Conservation (phyloP, 148 eudicot species). For the Cornus suecica region DNA sequence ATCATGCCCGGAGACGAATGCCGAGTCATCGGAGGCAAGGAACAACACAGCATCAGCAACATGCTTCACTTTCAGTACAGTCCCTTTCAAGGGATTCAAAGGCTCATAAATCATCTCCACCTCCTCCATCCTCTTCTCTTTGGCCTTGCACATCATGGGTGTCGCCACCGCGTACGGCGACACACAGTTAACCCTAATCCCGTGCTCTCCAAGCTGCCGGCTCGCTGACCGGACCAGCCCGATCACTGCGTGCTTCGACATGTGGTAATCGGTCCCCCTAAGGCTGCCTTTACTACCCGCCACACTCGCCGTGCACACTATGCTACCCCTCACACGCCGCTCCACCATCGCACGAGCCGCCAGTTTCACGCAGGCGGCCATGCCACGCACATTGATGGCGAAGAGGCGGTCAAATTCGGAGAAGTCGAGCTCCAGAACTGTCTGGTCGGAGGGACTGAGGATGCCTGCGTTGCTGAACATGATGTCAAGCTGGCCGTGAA, state of each 20-base stretch:
- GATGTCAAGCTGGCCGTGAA: conserved; percentile 10
- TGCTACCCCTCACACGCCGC: conserved; percentile 1
- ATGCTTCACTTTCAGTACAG: background rate
- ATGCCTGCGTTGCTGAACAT: conserved; percentile 19
- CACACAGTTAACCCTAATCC: conserved; percentile 22
- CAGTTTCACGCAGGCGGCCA: conserved; percentile 7
- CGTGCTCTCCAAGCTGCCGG: no score
- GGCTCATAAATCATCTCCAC: conserved; percentile 5
- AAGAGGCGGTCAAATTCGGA: conserved; percentile 13
- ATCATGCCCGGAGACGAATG: conserved; percentile 25
- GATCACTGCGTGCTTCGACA: no score
- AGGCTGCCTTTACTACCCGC: background rate
- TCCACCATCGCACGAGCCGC: conserved; percentile 15
- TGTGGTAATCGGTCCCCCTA: no score
- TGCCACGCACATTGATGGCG: conserved; percentile 9
- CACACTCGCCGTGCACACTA: conserved; percentile 14
- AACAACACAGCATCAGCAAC: conserved; percentile 27
- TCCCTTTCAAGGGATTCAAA: conserved; percentile 9
- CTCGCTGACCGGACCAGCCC: no score
- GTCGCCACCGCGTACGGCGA: no score
- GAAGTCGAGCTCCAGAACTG: background rate
- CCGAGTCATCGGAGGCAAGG: conserved; percentile 25
- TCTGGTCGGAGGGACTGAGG: background rate
- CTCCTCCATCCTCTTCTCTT: no score
- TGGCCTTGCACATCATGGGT: no score